These are phyloP conservation scores for Choanephora cucurbitarum DNA, from an alignment of 371 early-diverging fungal species.

Conservation along the genomic window DNA sequence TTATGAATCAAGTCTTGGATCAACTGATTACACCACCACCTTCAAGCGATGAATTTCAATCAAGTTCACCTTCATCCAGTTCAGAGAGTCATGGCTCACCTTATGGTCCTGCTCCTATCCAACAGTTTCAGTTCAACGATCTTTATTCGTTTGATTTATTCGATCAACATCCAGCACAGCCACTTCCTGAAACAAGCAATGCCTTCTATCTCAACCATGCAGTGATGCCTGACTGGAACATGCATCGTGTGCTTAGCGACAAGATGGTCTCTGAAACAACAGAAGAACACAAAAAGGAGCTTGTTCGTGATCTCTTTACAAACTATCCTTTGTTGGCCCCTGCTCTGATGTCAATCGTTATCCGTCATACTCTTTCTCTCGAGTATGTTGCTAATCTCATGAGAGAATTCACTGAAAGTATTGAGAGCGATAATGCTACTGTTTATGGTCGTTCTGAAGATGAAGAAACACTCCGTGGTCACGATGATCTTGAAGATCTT, in stretches of 20 bases:
- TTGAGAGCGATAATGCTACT: neutral
- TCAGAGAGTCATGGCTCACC: constrained; percentile 27
- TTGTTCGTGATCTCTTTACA: constrained; percentile 10
- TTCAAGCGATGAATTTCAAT: constrained; percentile 7
- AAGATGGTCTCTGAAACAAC: neutral
- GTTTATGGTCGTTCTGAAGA: constrained; percentile 1
- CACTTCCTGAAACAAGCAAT: constrained; percentile 5
- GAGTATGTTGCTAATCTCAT: constrained; percentile 20
- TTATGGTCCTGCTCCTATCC: constrained; percentile 2
- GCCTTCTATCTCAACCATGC: constrained; percentile 27
- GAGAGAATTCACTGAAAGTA: constrained; percentile 12
- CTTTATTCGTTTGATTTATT: constrained; percentile 22
- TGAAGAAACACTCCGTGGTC: constrained; percentile 1
- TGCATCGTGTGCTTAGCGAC: constrained; percentile 13
- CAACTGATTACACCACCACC: constrained; percentile 60
- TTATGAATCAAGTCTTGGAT: constrained; percentile 16
- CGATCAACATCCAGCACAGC: constrained; percentile 16
- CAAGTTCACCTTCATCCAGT: constrained; percentile 2
- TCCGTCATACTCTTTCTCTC: constrained; percentile 27
- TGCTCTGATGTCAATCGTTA: constrained; percentile 36
- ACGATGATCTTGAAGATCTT: constrained; percentile 1
- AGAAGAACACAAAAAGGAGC: constrained; percentile 2
- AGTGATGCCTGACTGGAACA: constrained; percentile 26
- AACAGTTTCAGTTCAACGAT: constrained; percentile 20
- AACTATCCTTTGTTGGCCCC: constrained; percentile 30